phyloP scores from a whole-genome alignment of 352 stramenopile species.

The Phytophthora ramorum region DNA sequence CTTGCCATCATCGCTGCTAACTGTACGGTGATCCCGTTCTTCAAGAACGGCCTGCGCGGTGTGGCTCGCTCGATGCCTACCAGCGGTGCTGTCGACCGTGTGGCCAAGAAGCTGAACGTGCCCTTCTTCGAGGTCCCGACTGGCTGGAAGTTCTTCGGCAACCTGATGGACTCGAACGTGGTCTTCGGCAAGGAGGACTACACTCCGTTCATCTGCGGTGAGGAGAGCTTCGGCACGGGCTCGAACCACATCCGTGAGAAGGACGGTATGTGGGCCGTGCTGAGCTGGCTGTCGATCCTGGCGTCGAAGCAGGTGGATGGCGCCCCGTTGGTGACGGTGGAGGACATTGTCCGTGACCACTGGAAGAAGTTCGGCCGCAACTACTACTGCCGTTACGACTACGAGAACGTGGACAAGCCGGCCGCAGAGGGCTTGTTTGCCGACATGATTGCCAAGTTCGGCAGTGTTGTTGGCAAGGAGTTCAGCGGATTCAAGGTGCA shows the following conservation, averaged over 20 bases:
- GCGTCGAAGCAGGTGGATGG: slow-evolving; percentile 88
- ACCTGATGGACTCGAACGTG: slow-evolving; percentile 98
- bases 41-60: slow-evolving; percentile 94
- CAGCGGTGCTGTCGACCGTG: slow-evolving; percentile 96
- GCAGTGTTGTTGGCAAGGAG: slow-evolving; percentile 68
- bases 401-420: slow-evolving; percentile 97
- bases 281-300: slow-evolving; percentile 99
- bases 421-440: slow-evolving; percentile 80
- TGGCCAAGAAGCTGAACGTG: slow-evolving; percentile 96
- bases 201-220: slow-evolving; percentile 98
- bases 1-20: slow-evolving; percentile 99
- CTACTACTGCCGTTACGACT: slow-evolving; percentile 99
- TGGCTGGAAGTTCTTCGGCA: slow-evolving; percentile 99
- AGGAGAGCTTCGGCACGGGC: slow-evolving; percentile 98
- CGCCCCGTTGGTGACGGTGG: slow-evolving; percentile 94
- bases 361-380: slow-evolving; percentile 98
- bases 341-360: slow-evolving; percentile 96
- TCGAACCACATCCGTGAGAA: slow-evolving; percentile 99
- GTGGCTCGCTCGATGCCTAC: slow-evolving; percentile 99
- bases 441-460: slow-evolving; percentile 70
- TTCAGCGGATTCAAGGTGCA: slow-evolving; percentile 85
- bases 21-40: slow-evolving; percentile 97
- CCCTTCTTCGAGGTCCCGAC: slow-evolving; percentile 98
- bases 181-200: slow-evolving; percentile 97
- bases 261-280: slow-evolving; percentile 99